These are phyloP conservation scores for Cryphonectria carpinicola DNA, from an alignment of 2,329 filamentous ascomycete species.

Conservation along the genomic window DNA sequence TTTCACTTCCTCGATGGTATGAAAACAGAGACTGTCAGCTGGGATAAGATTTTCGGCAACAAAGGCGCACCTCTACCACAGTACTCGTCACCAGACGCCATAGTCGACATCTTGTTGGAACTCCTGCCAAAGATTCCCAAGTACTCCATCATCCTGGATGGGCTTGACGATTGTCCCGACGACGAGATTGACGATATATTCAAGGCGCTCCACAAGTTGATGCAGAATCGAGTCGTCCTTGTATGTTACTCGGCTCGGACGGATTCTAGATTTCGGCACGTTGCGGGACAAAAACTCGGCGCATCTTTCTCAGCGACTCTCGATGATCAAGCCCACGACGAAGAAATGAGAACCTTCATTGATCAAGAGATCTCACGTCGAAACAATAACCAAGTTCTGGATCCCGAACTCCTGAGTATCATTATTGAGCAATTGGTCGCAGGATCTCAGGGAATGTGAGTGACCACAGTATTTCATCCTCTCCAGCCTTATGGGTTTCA, in stretches of 20 bases:
- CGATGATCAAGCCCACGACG: background rate
- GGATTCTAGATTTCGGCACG: slow-evolving; percentile 5
- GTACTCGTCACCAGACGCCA: background rate
- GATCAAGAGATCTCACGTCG: background rate
- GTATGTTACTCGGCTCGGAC: slow-evolving; percentile 15
- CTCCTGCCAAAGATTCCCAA: background rate
- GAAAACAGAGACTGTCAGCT: background rate
- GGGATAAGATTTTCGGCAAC: background rate
- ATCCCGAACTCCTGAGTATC: background rate
- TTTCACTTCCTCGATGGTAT: slow-evolving; percentile 8
- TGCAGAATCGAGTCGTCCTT: background rate
- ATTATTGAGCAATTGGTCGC: background rate
- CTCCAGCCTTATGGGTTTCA: background rate
- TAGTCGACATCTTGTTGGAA: slow-evolving; percentile 6
- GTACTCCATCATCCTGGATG: slow-evolving; percentile 10
- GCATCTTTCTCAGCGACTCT: background rate
- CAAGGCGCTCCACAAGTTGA: background rate
- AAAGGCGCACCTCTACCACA: background rate
- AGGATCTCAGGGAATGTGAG: slow-evolving; percentile 2
- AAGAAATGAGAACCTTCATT: background rate
- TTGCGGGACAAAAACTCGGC: background rate
- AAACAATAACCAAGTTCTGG: background rate
- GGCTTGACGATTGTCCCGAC: background rate
- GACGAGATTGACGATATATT: background rate
- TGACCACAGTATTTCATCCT: background rate